phyloP scores from a whole-genome alignment of 164 flowering plant species.

The Annona cherimola region DNA sequence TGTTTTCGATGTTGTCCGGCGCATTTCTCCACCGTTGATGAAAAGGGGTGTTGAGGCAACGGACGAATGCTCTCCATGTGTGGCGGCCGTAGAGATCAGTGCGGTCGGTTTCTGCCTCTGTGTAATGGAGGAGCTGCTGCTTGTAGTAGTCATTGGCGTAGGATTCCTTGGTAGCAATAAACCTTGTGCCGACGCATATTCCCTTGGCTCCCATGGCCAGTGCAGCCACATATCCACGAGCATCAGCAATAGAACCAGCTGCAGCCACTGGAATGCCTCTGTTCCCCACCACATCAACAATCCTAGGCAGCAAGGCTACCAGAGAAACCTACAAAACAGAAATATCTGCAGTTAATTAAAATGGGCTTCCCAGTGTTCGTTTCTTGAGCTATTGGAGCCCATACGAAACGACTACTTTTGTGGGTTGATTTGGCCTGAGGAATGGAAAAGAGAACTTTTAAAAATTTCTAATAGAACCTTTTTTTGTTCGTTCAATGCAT shows the following conservation, averaged over 20 bases:
- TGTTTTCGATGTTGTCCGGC: slow-evolving; percentile 17
- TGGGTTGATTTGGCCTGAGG: too few species aligned
- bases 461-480: too few species aligned
- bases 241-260: slow-evolving; percentile 25
- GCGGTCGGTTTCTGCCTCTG: slow-evolving; percentile 25
- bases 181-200: slow-evolving; percentile 29
- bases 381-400: too few species aligned
- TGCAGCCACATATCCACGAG: slow-evolving; percentile 31
- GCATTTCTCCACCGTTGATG: slow-evolving; percentile 18
- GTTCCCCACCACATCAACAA: slow-evolving; percentile 26
- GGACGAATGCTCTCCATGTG: slow-evolving; percentile 27
- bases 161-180: slow-evolving; percentile 25
- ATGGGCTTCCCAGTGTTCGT: too few species aligned
- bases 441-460: too few species aligned
- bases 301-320: slow-evolving; percentile 25
- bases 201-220: slow-evolving; percentile 29
- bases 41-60: slow-evolving; percentile 29
- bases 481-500: too few species aligned
- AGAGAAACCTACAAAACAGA: slow-evolving; percentile 14
- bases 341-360: too few species aligned
- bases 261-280: slow-evolving; percentile 25
- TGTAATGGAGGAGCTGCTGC: slow-evolving; percentile 22
- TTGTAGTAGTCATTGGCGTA: slow-evolving; percentile 32
- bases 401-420: too few species aligned
- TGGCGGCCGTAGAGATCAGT: slow-evolving; percentile 21